Evolutionary conservation across 768 basidiomycete species (phyloP).

Genomic region (Sistotremastrum suecicum): DNA sequence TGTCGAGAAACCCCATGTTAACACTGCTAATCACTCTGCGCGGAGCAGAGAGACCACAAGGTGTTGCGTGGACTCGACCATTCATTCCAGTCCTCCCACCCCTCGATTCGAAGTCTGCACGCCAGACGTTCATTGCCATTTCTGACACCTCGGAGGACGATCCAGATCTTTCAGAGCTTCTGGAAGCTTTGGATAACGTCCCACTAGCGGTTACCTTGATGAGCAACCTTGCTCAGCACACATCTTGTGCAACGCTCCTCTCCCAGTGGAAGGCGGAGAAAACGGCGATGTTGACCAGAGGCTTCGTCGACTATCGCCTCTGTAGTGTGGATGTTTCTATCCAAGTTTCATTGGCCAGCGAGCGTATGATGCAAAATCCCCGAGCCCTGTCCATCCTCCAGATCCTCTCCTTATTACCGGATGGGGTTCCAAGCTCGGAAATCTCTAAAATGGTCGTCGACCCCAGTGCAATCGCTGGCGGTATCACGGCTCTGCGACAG

Average conservation of each 20-base stretch:
- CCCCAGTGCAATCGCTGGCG: constrained; percentile 3
- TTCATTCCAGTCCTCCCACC: constrained; percentile 8
- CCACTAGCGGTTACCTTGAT: constrained; percentile 13
- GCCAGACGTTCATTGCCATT: constrained; percentile 9
- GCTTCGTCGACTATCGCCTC: constrained; percentile 9
- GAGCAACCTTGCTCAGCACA: constrained; percentile 10
- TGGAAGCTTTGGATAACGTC: constrained; percentile 9
- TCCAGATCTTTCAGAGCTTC: constrained; percentile 7
- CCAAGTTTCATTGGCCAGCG: constrained; percentile 17
- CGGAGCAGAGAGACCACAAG: constrained; percentile 11
- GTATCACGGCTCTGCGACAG: constrained; percentile 9
- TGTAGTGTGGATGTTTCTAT: constrained; percentile 19
- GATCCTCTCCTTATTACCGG: constrained; percentile 17
- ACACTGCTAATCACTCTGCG: constrained; percentile 12
- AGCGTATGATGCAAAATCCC: constrained; percentile 13
- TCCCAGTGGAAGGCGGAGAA: constrained; percentile 9
- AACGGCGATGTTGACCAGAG: constrained; percentile 8
- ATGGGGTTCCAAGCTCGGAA: constrained; percentile 10
- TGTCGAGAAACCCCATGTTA: constrained; percentile 7
- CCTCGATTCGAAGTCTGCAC: constrained; percentile 8
- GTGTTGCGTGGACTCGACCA: constrained; percentile 11
- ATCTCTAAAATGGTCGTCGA: constrained; percentile 5
- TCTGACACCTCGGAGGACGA: constrained; percentile 11
- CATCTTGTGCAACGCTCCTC: constrained; percentile 8
- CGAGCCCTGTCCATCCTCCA: constrained; percentile 15